Evolutionary conservation across 768 basidiomycete species (phyloP).

Genomic region (Mycena olivaceomarginata): DNA sequence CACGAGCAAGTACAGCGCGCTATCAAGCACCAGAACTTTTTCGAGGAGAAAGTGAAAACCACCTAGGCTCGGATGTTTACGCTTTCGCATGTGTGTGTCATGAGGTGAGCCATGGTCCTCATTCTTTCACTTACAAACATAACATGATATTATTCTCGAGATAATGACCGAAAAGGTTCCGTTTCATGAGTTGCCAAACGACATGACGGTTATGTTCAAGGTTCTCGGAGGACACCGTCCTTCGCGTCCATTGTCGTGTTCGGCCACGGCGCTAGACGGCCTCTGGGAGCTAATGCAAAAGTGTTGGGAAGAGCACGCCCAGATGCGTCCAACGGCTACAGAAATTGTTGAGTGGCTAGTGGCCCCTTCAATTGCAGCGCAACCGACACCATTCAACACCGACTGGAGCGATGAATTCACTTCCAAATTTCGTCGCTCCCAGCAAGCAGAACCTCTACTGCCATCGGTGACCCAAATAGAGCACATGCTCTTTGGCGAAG

Average conservation of each 20-base stretch:
- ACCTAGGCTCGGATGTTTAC: constrained; percentile 59
- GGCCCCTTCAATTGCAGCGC: constrained; percentile 19
- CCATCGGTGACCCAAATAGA: constrained; percentile 24
- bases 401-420: constrained; percentile 34
- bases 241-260: background rate
- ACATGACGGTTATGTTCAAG: constrained; percentile 11
- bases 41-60: constrained; percentile 33
- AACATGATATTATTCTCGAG: background rate
- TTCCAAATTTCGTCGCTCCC: constrained; percentile 25
- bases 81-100: constrained; percentile 63
- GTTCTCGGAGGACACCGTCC: background rate
- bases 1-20: constrained; percentile 50
- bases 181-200: constrained; percentile 19
- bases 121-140: background rate
- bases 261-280: background rate
- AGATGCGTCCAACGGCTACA: background rate
- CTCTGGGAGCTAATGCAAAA: constrained; percentile 24
- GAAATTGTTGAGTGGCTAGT: constrained; percentile 10
- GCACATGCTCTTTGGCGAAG: constrained; percentile 21
- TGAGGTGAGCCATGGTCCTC: constrained; percentile 45
- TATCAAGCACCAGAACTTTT: too few relatives aligned
- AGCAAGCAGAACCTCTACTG: constrained; percentile 17
- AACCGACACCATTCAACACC: constrained; percentile 6
- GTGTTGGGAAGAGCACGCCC: constrained; percentile 15
- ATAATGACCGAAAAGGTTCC: constrained; percentile 28